Evolutionary conservation across 139 green algal genomes (phyloP), one percentile per base, ranked within the genome.

Genomic region (Pycnococcus provasolii): DNA sequence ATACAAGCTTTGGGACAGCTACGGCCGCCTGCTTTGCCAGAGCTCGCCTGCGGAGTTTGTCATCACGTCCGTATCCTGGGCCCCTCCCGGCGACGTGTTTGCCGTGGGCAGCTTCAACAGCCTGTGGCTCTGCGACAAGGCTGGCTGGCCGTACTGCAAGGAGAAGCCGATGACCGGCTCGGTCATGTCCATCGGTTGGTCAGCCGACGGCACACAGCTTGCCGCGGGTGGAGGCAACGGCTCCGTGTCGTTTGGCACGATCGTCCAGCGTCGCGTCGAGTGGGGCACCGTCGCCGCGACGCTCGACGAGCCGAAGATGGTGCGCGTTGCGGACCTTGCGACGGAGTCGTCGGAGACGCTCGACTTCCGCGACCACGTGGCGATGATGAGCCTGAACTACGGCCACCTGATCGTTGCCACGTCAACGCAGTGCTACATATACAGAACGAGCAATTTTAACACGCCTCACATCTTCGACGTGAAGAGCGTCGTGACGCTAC

Each of bases 371-470:
- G 86, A 92, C 62, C 75, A 76, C 2, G 86, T 90, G 54, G 70
- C 88, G 55, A 83, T 84, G 75, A 77, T 87, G 65, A 80, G 66
- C 37, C 69, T 90, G 3, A 85, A 79, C 84, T 37, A 66, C 60
- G 74, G 87, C 45, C 82, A 90, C 73, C 73, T 91, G n/a, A 79
- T 92, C 39, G 81, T 91, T 42, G 73, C 78, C n/a, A 91, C 85
- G 6, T 62, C 79, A 43, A 87, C 71, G 8, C 86, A 92, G 71
- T 86, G 77, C 61, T 80, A 83, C 73, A 75, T 91, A 37, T 90
- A 87, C 77, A 74, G 46, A 64, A 81, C 75, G 37, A 60, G 11
- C 51, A 87, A 86, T 72, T 83, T 76, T 43, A 84, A 80, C 75
- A 86, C 82, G 50, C 85, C 85, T 2, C 77, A 89, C 70, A 88